Evolutionary conservation across 208 protist genomes (phyloP).

Genomic region (Endotrypanum monterogeii): DNA sequence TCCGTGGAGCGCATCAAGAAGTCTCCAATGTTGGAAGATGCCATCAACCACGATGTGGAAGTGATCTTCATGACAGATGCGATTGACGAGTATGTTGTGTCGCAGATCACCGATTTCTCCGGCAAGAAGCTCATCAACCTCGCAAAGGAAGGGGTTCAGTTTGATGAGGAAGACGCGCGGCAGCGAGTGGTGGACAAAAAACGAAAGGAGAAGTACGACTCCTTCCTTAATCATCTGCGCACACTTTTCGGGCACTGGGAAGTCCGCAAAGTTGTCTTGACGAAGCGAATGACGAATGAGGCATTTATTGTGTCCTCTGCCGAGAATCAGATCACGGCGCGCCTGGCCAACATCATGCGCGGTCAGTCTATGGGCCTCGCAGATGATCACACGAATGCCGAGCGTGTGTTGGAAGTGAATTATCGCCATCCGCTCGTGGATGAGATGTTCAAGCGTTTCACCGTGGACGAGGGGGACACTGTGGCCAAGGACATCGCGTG

Average conservation of each 20-base stretch:
- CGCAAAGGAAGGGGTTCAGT: slow-evolving; percentile 95
- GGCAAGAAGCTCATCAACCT: slow-evolving; percentile 97
- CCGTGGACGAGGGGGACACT: slow-evolving; percentile 86
- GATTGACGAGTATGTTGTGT: slow-evolving; percentile 98
- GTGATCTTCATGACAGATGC: slow-evolving; percentile 97
- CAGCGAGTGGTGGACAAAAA: slow-evolving; percentile 94
- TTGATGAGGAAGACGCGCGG: slow-evolving; percentile 87
- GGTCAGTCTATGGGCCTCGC: slow-evolving; percentile 91
- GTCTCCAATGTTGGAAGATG: slow-evolving; percentile 89
- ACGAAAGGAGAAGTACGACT: slow-evolving; percentile 85
- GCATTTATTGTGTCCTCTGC: slow-evolving; percentile 95
- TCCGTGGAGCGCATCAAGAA: slow-evolving; percentile 69
- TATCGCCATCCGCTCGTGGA: slow-evolving; percentile 96
- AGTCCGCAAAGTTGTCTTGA: slow-evolving; percentile 92
- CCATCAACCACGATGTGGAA: slow-evolving; percentile 80
- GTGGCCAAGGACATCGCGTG: slow-evolving; percentile 87
- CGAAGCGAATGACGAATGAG: slow-evolving; percentile 92
- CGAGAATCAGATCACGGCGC: slow-evolving; percentile 95
- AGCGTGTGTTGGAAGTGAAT: slow-evolving; percentile 98
- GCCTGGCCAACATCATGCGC: slow-evolving; percentile 97
- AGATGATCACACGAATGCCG: slow-evolving; percentile 41
- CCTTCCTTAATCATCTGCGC: slow-evolving; percentile 87
- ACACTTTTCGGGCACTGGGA: slow-evolving; percentile 64
- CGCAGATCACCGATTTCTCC: slow-evolving; percentile 93
- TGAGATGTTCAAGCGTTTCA: slow-evolving; percentile 89